Conservation (phyloP, 805 yeast species). For the Spathaspora arborariae region DNA sequence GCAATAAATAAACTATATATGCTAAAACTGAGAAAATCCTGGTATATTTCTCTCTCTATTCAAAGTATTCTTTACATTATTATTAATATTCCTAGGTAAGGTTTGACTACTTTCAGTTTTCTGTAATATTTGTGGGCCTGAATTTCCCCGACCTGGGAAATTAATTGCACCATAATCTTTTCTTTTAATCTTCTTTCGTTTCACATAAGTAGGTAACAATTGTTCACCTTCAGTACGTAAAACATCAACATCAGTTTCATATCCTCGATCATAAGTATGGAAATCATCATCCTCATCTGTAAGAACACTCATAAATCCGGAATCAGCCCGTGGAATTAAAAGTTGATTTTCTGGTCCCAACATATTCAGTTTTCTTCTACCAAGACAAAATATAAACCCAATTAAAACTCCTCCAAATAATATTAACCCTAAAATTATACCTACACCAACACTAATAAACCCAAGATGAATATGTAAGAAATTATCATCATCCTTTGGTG, state of each 20-base stretch:
- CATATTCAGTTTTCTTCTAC: constrained; percentile 7
- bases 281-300: constrained; percentile 24
- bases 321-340: constrained; percentile 13
- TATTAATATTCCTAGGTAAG: constrained; percentile 23
- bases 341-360: constrained; percentile 7
- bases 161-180: constrained; percentile 17
- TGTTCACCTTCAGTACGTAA: constrained; percentile 27
- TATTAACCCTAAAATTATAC: constrained; percentile 59
- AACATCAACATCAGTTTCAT: constrained; percentile 42
- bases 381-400: constrained; percentile 17
- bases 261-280: constrained; percentile 30
- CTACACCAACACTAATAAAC: constrained; percentile 62
- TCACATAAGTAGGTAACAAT: constrained; percentile 23
- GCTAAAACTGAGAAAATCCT: constrained; percentile 5
- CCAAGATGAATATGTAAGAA: constrained; percentile 61
- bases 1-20: background rate
- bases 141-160: background rate
- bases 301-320: constrained; percentile 37
- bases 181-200: constrained; percentile 11
- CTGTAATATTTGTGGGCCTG: background rate
- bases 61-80: constrained; percentile 15
- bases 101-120: constrained; percentile 7
- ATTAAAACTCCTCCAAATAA: constrained; percentile 24
- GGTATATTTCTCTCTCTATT: constrained; percentile 19
- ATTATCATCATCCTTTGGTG: constrained; percentile 29